A percentile compares a stretch with the other conserved stretches of the same genome.
Conservation (phyloP, 495 filamentous ascomycete genomes). For the Parathielavia appendiculata region DNA sequence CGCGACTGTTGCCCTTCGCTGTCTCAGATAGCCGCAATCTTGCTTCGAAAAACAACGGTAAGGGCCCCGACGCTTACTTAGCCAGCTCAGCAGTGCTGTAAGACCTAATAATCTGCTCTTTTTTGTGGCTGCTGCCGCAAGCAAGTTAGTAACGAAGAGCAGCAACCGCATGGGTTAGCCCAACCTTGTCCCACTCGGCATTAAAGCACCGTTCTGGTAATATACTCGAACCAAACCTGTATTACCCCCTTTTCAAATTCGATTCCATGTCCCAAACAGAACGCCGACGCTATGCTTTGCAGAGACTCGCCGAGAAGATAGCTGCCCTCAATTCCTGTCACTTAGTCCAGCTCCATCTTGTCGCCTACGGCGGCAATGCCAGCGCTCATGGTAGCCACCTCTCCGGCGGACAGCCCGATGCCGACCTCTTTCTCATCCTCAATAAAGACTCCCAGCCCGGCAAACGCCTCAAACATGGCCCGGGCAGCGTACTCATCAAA, state of each 20-base stretch:
- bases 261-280: neutral
- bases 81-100: neutral
- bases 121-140: neutral
- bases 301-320: neutral
- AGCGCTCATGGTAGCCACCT: slow-evolving; percentile 33
- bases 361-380: slow-evolving; percentile 36
- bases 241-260: neutral
- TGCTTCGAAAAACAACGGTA: neutral
- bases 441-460: slow-evolving; percentile 74
- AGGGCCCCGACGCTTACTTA: neutral
- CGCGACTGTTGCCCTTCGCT: neutral
- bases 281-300: slow-evolving; percentile 27
- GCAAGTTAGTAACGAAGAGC: neutral
- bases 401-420: slow-evolving; percentile 25
- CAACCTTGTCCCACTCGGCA: neutral
- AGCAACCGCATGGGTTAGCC: neutral
- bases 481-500: slow-evolving; percentile 73
- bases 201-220: neutral
- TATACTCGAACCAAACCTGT: neutral
- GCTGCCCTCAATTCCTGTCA: neutral
- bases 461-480: slow-evolving; percentile 82
- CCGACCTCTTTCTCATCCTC: slow-evolving; percentile 63
- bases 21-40: neutral
- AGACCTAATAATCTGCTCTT: neutral
- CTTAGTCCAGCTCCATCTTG: slow-evolving; percentile 44